phyloP scores from a whole-genome alignment of 148 eudicot species.

The Spergularia marina region DNA sequence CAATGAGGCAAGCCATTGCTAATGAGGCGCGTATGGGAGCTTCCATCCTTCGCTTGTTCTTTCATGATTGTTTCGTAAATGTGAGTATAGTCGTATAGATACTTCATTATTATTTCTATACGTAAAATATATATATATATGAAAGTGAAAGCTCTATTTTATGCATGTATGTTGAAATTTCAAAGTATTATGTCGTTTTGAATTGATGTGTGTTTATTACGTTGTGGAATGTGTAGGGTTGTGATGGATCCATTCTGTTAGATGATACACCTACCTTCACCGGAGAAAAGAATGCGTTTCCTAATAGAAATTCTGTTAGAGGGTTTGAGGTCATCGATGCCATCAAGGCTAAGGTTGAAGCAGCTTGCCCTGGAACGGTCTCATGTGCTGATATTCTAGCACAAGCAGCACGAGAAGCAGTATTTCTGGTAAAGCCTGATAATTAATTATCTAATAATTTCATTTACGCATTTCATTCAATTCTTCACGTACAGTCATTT shows the following conservation, averaged over 20 bases:
- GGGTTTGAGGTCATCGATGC: constrained; percentile 26
- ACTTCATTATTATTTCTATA: neutral
- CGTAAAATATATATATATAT: neutral
- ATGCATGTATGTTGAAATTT: neutral
- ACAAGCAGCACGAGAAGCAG: constrained; percentile 24
- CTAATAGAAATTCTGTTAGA: constrained; percentile 20
- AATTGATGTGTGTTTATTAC: neutral
- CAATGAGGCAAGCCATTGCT: constrained; percentile 31
- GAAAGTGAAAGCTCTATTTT: too few species aligned
- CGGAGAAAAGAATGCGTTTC: constrained; percentile 25
- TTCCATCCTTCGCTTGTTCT: constrained; percentile 36
- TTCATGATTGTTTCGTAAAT: constrained; percentile 42
- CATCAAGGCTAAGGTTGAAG: constrained; percentile 21
- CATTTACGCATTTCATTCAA: too few species aligned
- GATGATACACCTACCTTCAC: constrained; percentile 26
- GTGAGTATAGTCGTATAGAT: constrained; percentile 4
- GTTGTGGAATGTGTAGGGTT: constrained; percentile 17
- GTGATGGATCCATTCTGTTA: constrained; percentile 28
- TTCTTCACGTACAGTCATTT: too few species aligned
- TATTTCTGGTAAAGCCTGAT: constrained; percentile 8
- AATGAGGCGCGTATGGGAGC: constrained; percentile 36
- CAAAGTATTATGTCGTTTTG: neutral
- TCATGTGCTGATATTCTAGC: constrained; percentile 35
- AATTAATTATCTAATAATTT: neutral
- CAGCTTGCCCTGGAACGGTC: constrained; percentile 19